Conservation (phyloP, 2,329 filamentous ascomycete genomes). For the Sarocladium strictum region DNA sequence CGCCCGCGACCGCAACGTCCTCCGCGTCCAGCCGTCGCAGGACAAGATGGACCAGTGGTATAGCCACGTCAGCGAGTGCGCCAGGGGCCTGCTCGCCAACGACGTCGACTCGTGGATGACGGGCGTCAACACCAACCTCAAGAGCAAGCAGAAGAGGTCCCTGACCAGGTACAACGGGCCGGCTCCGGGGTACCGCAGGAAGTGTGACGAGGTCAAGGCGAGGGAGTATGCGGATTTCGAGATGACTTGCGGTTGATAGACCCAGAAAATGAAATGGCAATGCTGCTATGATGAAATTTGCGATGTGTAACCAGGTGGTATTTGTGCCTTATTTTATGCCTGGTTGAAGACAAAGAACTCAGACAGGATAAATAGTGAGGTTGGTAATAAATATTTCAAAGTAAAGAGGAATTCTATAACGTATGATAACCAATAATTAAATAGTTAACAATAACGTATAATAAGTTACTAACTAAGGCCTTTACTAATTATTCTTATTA, state of each 20-base stretch:
- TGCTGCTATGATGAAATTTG: no score
- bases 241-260: not conserved
- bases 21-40: slow-evolving; percentile 32
- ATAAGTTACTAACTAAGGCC: no score
- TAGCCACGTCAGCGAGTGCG: slow-evolving; percentile 40
- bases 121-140: slow-evolving; percentile 45
- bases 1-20: slow-evolving; percentile 25
- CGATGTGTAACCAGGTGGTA: no score
- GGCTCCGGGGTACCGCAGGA: slow-evolving; percentile 35
- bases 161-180: slow-evolving; percentile 41
- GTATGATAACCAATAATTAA: no score
- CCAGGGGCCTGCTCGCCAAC: slow-evolving; percentile 32
- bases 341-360: no score
- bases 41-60: slow-evolving; percentile 36
- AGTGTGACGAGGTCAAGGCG: slow-evolving; percentile 26
- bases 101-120: slow-evolving; percentile 46
- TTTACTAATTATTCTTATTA: no score
- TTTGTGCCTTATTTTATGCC: no score
- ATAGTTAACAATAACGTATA: no score
- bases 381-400: no score
- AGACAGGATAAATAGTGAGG: no score
- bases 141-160: slow-evolving; percentile 36
- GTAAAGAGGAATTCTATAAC: no score
- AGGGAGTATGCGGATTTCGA: slow-evolving; percentile 9
- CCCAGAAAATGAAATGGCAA: no score